Base-by-base conservation (phyloP, 768 basidiomycete genomes). In the Trametes elegans region DNA sequence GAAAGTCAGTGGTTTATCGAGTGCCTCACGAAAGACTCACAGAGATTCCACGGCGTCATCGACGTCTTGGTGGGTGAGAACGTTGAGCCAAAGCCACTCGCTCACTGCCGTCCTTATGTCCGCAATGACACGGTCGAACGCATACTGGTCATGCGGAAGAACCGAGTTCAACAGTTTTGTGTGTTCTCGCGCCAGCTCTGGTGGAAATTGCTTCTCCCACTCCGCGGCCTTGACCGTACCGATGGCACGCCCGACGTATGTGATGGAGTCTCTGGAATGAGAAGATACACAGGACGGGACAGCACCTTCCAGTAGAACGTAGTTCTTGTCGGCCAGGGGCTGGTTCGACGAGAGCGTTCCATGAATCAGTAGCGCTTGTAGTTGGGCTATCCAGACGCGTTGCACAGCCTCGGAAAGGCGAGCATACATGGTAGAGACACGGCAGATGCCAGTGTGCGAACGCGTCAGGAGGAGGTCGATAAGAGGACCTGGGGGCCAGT, bases 1-100 rank as follows among this genome's bases (percentile, higher is more conserved):
- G n/a, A 32, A 16, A 28, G 58, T 32, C 2, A 46, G 58, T 60
- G 50, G 61, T 38, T 59, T 42, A 24, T 49, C 24, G 31, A 34
- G 40, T 19, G 51, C 35, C 42, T 39, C 36, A 29, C 49, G 28
- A 6, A 38, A 19, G 0, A 72, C 90, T 67, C 70, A 93, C 93
- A 95, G 67, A 11, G 90, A 88, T 62, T 93, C 84, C 18, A 96
- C 83, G 0, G 93, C 87, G 21, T 88, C 87, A 59, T 88, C 85
- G 0, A 95, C 87, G 58, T 93, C 91, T 61, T 82, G 80, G 63
- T 79, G 79, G 2, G 92, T 95, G 47, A 97, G 74, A 32, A 96
- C 87, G 64, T 94, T 92, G 21, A 84, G 70, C 94, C 93, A 97
- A 1, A 97, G 75, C 93, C 93, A 97, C 75, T 97, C 94, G 66